Evolutionary conservation across 2,329 filamentous ascomycete genomes (phyloP).

Genomic region (Ceratocystiopsis sp.): DNA sequence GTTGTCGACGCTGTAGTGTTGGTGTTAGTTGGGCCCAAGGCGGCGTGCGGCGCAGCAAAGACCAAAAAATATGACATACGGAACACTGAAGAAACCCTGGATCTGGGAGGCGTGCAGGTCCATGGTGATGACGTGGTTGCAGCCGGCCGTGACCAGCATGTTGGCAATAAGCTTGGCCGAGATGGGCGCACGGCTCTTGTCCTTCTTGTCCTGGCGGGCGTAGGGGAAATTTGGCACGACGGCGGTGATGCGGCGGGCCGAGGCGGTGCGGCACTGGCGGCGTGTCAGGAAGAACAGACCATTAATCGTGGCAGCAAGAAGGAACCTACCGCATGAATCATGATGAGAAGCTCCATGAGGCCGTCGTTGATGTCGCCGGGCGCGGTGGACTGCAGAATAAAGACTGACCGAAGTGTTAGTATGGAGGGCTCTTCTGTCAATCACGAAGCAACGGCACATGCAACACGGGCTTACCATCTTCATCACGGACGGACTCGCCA

Average conservation of each 20-base stretch:
- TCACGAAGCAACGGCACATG: no score
- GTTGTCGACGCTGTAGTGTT: slow-evolving; percentile 39
- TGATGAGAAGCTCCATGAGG: slow-evolving; percentile 94
- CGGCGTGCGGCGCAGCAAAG: not conserved
- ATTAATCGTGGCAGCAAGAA: not conserved
- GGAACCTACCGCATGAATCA: slow-evolving; percentile 58
- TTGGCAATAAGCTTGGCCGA: slow-evolving; percentile 92
- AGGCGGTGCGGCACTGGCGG: slow-evolving; percentile 11
- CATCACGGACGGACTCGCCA: slow-evolving; percentile 87
- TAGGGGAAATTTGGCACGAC: slow-evolving; percentile 75
- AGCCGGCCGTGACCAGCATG: slow-evolving; percentile 84
- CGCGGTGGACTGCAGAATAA: slow-evolving; percentile 75
- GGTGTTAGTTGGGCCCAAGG: not conserved
- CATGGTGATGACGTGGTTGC: slow-evolving; percentile 66
- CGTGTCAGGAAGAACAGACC: no score
- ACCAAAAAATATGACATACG: slow-evolving; percentile 11
- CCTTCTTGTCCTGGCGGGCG: slow-evolving; percentile 90
- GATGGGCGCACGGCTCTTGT: slow-evolving; percentile 56
- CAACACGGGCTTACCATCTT: slow-evolving; percentile 45
- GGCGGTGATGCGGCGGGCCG: slow-evolving; percentile 11
- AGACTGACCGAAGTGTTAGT: slow-evolving; percentile 27
- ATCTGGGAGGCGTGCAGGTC: slow-evolving; percentile 39
- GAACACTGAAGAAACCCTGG: slow-evolving; percentile 73
- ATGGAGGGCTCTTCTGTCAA: no score
- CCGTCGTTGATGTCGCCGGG: slow-evolving; percentile 96